Conservation (phyloP, 106 monocot genomes). For the Vanilla planifolia region DNA sequence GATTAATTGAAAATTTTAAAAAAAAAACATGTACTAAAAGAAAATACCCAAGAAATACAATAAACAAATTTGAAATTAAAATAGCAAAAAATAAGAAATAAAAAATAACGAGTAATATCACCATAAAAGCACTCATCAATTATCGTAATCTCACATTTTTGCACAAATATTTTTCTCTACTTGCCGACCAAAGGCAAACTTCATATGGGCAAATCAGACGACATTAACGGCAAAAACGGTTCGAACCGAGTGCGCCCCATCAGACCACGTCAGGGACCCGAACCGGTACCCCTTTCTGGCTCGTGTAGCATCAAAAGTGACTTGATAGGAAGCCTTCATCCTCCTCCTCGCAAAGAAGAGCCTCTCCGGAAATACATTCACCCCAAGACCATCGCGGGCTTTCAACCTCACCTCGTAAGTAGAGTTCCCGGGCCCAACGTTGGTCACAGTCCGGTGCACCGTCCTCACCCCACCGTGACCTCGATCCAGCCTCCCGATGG, state of each 20-base stretch:
- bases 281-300: slow-evolving; percentile 59
- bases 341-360: slow-evolving; percentile 43
- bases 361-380: slow-evolving; percentile 47
- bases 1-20: no score
- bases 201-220: slow-evolving; percentile 37
- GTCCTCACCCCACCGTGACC: slow-evolving; percentile 8
- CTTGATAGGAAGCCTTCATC: slow-evolving; percentile 48
- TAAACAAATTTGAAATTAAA: no score
- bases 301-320: slow-evolving; percentile 37
- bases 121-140: no score
- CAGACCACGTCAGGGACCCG: slow-evolving; percentile 72
- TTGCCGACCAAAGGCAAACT: no score
- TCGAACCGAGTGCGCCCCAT: slow-evolving; percentile 59
- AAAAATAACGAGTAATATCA: no score
- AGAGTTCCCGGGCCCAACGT: slow-evolving; percentile 62
- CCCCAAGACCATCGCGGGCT: slow-evolving; percentile 41
- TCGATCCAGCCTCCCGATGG: slow-evolving; percentile 38
- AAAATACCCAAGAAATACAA: no score
- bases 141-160: no score
- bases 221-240: slow-evolving; percentile 67
- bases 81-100: no score
- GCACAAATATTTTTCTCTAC: no score
- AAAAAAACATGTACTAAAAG: no score
- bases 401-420: slow-evolving; percentile 51
- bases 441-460: slow-evolving; percentile 51